These are phyloP conservation scores for Retiboletus fuscus DNA, from an alignment of 1,284 basidiomycete species.

Conservation along the genomic window DNA sequence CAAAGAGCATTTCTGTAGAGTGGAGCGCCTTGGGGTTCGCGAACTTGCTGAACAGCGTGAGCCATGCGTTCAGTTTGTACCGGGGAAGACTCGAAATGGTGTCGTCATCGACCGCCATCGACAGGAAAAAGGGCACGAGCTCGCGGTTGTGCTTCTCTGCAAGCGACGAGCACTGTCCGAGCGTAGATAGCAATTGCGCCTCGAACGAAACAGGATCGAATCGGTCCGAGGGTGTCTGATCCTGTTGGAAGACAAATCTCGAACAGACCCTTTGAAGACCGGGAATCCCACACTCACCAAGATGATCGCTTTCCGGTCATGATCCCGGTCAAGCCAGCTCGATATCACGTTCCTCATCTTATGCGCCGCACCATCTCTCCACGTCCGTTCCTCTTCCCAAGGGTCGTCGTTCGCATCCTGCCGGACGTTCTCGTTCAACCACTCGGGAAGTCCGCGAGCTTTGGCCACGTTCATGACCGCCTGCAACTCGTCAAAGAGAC, in stretches of 20 bases:
- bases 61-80: constrained; percentile 78
- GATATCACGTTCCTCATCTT: constrained; percentile 61
- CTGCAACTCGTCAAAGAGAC: constrained; percentile 74
- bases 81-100: constrained; percentile 58
- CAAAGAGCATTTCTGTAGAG: constrained; percentile 74
- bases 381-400: constrained; percentile 76
- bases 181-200: constrained; percentile 77
- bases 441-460: constrained; percentile 26
- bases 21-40: constrained; percentile 90
- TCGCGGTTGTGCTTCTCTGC: constrained; percentile 89
- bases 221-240: constrained; percentile 70
- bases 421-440: constrained; percentile 31
- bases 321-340: constrained; percentile 57
- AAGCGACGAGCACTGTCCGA: constrained; percentile 74
- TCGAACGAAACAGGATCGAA: constrained; percentile 85
- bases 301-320: constrained; percentile 47
- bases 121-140: constrained; percentile 83
- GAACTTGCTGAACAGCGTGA: constrained; percentile 91
- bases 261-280: background rate
- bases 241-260: constrained; percentile 52
- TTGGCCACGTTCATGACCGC: constrained; percentile 32
- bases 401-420: constrained; percentile 54
- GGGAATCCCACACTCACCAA: constrained; percentile 46
- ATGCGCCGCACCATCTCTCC: constrained; percentile 80
- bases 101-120: constrained; percentile 54